Base-by-base conservation (phyloP, 306 rosid genomes). In the Senna tora region DNA sequence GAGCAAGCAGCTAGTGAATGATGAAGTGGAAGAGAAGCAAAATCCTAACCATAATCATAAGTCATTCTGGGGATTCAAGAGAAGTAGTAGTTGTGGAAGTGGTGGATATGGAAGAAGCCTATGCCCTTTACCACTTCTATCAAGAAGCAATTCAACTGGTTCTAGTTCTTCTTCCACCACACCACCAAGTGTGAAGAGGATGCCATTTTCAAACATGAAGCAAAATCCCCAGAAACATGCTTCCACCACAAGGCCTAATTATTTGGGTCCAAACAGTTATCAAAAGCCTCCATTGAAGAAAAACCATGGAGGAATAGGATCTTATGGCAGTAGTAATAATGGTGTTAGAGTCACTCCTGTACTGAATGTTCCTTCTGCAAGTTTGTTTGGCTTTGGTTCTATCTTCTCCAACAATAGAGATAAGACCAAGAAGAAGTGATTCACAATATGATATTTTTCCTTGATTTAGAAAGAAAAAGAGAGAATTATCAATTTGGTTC, bases 41-140 rank as follows among this genome's bases (percentile, higher is more conserved):
- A 74, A 71, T 69, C 80, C 87, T 1, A 86, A 80, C 69, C 34
- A 41, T 3, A 59, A 41, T 6, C 8, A 34, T 41, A 59, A 38
- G 32, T 92, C 95, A 0, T 92, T 90, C 61, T 92, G 98, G 98
- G 36, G 95, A 15, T 92, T 92, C 72, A 90, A 85, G 80, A 79
- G 98, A 69, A 92, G 98, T 56, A 92, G 95, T 38, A 92, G 98
- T 46, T 90, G 96, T 78, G 98, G 98, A 0, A 85, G 84, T 78
- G 98, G 95, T 78, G 98, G 95, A 36, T 90, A 92, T 56, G 92
- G 88, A 14, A 77, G 88, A 14, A 90, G 90, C 46, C 79, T 92
- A 19, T 92, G 98, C 68, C 98, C 98, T 68, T 69, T 92, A 30
- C 95, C 95, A 36, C 89, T 92, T 69, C 49, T 92, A n/a, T 85